Evolutionary conservation across 176 grass and related monocot species (phyloP).

Genomic region (Raddia guianensis): DNA sequence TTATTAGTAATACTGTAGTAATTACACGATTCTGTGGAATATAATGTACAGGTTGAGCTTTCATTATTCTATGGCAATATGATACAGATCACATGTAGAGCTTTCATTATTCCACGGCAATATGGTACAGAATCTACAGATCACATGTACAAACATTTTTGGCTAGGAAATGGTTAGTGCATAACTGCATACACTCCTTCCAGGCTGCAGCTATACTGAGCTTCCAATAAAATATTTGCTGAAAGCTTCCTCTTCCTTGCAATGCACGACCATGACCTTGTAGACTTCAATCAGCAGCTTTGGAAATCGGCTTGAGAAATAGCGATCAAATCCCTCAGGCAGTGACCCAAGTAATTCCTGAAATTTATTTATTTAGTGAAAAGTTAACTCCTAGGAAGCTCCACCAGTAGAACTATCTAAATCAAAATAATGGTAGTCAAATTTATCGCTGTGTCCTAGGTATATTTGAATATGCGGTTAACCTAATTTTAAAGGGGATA

Average conservation of each 20-base stretch:
- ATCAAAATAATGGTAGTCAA: conserved; percentile 15
- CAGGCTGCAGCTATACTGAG: conserved; percentile 31
- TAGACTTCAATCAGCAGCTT: conserved; percentile 91
- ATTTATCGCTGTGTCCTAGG: not conserved
- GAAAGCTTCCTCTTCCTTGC: conserved; percentile 77
- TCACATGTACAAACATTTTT: conserved; percentile 49
- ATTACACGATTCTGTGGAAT: conserved; percentile 8
- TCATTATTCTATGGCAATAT: not conserved
- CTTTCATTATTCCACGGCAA: not conserved
- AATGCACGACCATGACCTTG: conserved; percentile 64
- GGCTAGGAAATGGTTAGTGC: conserved; percentile 24
- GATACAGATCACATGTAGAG: not conserved
- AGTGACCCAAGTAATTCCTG: conserved; percentile 77
- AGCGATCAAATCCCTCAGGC: conserved; percentile 80
- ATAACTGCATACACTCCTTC: not conserved
- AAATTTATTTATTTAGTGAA: conserved; percentile 17
- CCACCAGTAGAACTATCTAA: not conserved
- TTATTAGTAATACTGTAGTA: not conserved
- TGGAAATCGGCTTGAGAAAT: conserved; percentile 81
- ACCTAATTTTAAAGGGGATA: no score
- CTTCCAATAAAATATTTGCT: conserved; percentile 73
- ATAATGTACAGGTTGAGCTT: conserved; percentile 2
- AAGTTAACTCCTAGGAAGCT: not conserved
- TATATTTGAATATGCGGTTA: not conserved
- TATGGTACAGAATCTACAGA: not conserved